Conservation (phyloP, 1,284 basidiomycete species). For the Apiotrichum brassicae region DNA sequence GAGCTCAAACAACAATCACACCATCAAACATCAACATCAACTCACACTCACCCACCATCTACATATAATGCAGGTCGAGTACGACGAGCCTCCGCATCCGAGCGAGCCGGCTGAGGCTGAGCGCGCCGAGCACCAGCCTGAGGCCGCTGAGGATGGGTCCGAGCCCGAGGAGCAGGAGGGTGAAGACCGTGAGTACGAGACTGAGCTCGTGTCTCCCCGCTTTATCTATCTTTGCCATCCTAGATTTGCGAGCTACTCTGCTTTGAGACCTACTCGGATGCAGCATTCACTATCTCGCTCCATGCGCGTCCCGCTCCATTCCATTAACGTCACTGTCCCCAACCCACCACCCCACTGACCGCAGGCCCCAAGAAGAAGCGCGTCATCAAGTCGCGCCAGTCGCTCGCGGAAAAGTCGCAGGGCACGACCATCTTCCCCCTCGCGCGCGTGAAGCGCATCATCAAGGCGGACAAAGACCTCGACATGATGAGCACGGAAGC, state of each 20-base stretch:
- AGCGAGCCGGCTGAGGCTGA: background rate
- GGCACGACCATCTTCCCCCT: conserved; percentile 47
- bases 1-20: no score
- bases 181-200: conserved; percentile 1
- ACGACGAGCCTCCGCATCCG: conserved; percentile 12
- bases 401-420: conserved; percentile 36
- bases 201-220: no score
- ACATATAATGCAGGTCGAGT: conserved; percentile 20
- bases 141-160: background rate
- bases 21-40: no score
- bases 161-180: background rate
- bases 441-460: conserved; percentile 46
- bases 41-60: no score
- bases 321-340: background rate
- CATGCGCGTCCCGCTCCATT: background rate
- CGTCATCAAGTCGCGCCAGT: conserved; percentile 39
- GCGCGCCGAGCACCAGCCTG: background rate
- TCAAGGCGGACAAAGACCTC: conserved; percentile 49
- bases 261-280: no score
- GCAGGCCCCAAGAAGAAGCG: conserved; percentile 34
- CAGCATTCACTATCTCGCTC: no score
- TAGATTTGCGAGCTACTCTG: background rate
- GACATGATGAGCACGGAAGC: conserved; percentile 48
- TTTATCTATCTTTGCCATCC: background rate
- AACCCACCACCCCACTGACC: no score